Evolutionary conservation across 495 filamentous ascomycete genomes (phyloP).

Genomic region (Aspergillus egyptiacus): DNA sequence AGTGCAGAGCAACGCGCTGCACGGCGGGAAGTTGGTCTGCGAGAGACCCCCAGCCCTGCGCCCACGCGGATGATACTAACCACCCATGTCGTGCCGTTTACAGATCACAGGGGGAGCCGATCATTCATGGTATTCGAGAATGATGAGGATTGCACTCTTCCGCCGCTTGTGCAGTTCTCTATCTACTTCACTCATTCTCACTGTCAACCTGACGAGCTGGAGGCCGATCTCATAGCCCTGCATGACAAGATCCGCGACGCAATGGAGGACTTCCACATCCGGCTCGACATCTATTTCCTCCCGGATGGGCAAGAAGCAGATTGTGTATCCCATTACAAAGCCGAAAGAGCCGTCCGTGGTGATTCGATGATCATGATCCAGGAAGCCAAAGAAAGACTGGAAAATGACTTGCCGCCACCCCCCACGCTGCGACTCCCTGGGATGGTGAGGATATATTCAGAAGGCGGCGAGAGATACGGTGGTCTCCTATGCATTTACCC

Average conservation of each 20-base stretch:
- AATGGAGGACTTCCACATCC: slow-evolving; percentile 1
- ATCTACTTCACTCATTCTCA: neutral
- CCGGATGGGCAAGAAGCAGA: neutral
- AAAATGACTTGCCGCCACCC: neutral
- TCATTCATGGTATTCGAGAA: slow-evolving; percentile 8
- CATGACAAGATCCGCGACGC: neutral
- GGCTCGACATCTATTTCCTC: slow-evolving; percentile 3
- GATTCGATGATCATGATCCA: neutral
- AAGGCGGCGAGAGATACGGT: neutral
- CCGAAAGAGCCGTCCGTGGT: neutral
- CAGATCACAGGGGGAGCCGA: neutral
- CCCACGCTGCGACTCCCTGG: neutral
- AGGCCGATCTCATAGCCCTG: neutral
- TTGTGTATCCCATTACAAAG: neutral
- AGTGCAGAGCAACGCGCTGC: neutral
- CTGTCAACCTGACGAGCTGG: neutral
- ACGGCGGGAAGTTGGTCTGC: neutral
- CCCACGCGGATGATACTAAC: neutral
- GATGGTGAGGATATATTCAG: neutral
- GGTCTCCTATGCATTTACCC: neutral
- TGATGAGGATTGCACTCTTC: neutral
- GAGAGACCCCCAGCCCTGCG: neutral
- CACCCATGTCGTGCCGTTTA: slow-evolving; percentile 4
- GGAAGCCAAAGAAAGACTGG: neutral
- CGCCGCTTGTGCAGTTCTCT: neutral